These are phyloP conservation scores for Microbotryum saponariae DNA, from an alignment of 1,284 basidiomycete species.

Conservation along the genomic window DNA sequence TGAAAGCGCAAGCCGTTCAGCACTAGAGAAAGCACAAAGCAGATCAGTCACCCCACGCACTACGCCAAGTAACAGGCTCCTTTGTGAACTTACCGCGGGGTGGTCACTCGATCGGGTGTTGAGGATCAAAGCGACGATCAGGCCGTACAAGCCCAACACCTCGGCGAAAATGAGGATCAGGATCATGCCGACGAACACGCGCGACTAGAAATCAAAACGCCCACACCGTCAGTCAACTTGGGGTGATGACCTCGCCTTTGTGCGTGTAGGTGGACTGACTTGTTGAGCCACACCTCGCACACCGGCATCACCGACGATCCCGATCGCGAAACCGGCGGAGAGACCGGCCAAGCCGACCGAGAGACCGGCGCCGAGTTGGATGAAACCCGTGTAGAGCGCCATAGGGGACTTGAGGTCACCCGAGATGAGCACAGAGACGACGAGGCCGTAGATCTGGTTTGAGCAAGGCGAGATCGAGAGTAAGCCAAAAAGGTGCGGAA, in stretches of 20 bases:
- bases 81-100: constrained; percentile 3
- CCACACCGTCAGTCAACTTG: too few species aligned
- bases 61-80: background rate
- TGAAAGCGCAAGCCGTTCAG: background rate
- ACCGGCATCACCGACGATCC: constrained; percentile 47
- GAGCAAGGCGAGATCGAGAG: background rate
- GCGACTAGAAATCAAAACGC: constrained; percentile 7
- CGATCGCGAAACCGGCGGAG: constrained; percentile 45
- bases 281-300: constrained; percentile 46
- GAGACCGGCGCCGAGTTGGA: constrained; percentile 46
- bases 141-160: constrained; percentile 41
- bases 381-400: constrained; percentile 45
- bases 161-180: constrained; percentile 46
- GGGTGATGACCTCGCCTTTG: too few species aligned
- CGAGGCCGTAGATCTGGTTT: constrained; percentile 43
- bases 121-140: constrained; percentile 46
- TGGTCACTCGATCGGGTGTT: constrained; percentile 31
- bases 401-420: constrained; percentile 45
- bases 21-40: background rate
- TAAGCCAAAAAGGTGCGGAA: background rate
- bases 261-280: constrained; percentile 9
- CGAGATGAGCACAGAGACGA: constrained; percentile 46
- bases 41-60: background rate
- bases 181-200: constrained; percentile 26
- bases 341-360: constrained; percentile 47